phyloP scores from a whole-genome alignment of 208 protist genomes.

The Wallacemonas sp. region DNA sequence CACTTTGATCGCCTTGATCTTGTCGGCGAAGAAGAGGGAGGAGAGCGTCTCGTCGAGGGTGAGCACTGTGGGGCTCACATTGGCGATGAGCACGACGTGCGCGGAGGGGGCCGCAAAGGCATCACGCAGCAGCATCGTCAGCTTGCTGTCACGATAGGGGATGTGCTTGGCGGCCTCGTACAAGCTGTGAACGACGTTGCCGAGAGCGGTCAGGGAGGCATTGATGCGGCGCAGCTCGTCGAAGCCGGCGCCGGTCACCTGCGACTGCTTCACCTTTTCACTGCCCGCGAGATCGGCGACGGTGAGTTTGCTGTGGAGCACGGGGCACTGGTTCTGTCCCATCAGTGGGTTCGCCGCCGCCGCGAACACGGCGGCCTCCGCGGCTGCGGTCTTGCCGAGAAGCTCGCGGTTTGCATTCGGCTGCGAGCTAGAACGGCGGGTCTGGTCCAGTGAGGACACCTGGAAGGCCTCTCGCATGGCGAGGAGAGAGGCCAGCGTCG shows the following conservation, averaged over 20 bases:
- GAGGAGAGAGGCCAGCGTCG: constrained; percentile 35
- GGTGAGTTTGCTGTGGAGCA: constrained; percentile 76
- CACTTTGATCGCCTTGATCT: constrained; percentile 65
- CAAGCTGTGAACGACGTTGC: constrained; percentile 85
- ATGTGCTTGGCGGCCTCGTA: constrained; percentile 57
- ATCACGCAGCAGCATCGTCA: constrained; percentile 84
- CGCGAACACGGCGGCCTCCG: constrained; percentile 23
- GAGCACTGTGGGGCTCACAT: constrained; percentile 62
- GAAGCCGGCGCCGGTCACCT: constrained; percentile 55
- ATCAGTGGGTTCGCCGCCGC: constrained; percentile 39
- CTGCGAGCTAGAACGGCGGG: background rate
- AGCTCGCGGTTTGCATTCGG: background rate
- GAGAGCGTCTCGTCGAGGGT: constrained; percentile 79
- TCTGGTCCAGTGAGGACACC: constrained; percentile 10
- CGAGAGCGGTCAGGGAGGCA: constrained; percentile 87
- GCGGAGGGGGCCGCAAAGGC: constrained; percentile 63
- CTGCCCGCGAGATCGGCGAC: constrained; percentile 91
- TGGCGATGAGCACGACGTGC: constrained; percentile 76
- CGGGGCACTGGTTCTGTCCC: constrained; percentile 19
- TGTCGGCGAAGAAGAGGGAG: constrained; percentile 84
- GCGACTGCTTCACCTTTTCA: constrained; percentile 71
- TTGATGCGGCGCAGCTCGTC: constrained; percentile 90
- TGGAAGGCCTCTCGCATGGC: constrained; percentile 28
- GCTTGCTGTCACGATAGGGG: constrained; percentile 83
- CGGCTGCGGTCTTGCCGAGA: background rate